Base-by-base conservation (phyloP, 805 yeast genomes). In the Candida methanosorbosa region DNA sequence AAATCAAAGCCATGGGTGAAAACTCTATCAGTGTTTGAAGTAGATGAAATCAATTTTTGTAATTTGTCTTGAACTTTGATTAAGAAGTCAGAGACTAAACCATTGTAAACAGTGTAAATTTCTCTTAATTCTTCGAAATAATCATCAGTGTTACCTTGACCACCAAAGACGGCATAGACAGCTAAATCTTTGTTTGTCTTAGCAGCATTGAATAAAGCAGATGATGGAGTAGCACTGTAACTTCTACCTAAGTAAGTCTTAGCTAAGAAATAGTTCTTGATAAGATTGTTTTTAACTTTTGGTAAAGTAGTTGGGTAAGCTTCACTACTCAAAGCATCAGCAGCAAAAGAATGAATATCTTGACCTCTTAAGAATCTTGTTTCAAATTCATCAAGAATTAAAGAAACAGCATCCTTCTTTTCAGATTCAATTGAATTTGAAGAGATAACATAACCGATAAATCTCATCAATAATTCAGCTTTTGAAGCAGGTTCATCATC, bases 131-230 rank as follows among this genome's bases (percentile, higher is more conserved):
- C 99, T 57, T 88, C 96, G 50, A 92, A 92, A 68, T 86, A 92
- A 58, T 92, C 97, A 56, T 92, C 97, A 35, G 94, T 80, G 67
- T 86, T 90, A 63, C 99, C 99, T 68, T 92, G 99, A 53, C 99
- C 99, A 57, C 99, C 98, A 52, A 90, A 92, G 47, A 92, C 78
- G 43, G 97, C 95, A 40, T 72, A 76, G 37, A 88, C 61, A 5
- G 30, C 21, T 40, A 70, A 66, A 30, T 88, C 84, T 33, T 70
- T 61, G 28, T 68, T 63, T 38, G 68, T 67, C 34, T 65, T 54
- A n/a, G 72, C 73, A 34, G 82, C 76, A 42, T 76, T 68, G 56
- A 86, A 70, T 38, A 90, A 68, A 32, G 59, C 61, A 32, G 59
- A 52, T 4, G 42, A 36, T 30, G 47, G 18, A 5, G 29, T 33